These are phyloP conservation scores for Lantana camara DNA, from an alignment of 257 asterid species.

Conservation along the genomic window DNA sequence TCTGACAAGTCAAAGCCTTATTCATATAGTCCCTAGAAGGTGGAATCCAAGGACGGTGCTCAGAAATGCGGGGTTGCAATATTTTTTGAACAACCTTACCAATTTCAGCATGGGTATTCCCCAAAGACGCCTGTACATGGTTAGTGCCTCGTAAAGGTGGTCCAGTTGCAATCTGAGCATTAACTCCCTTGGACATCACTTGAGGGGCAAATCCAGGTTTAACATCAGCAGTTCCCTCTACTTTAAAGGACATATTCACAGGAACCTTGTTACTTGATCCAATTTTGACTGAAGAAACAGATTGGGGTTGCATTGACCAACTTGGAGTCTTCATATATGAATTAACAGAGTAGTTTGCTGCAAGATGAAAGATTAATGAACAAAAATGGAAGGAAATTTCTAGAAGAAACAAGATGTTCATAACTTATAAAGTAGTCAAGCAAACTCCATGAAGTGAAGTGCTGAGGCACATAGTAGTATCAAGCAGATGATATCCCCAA, in stretches of 20 bases:
- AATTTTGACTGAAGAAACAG: constrained; percentile 49
- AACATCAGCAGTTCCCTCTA: constrained; percentile 60
- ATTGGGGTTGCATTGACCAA: constrained; percentile 73
- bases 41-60: constrained; percentile 73
- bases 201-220: constrained; percentile 55
- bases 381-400: constrained; percentile 8
- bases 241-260: constrained; percentile 46
- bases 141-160: constrained; percentile 50
- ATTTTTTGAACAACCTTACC: constrained; percentile 78
- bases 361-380: constrained; percentile 28
- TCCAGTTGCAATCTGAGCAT: constrained; percentile 57
- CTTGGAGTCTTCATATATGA: constrained; percentile 59
- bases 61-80: constrained; percentile 54
- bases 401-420: constrained; percentile 26
- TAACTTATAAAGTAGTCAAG: constrained; percentile 14
- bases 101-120: constrained; percentile 73
- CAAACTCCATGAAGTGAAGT: background rate
- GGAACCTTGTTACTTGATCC: constrained; percentile 58
- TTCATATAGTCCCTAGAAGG: constrained; percentile 95
- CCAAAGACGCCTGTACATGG: constrained; percentile 45
- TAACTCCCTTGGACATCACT: constrained; percentile 46
- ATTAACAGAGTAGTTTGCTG: constrained; percentile 61
- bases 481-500: background rate
- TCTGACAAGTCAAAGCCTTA: constrained; percentile 74
- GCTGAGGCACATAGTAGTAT: constrained; percentile 4